A percentile compares a stretch with the other conserved stretches of the same genome.
These are phyloP conservation scores for Fusarium citri DNA, from an alignment of 2,329 filamentous ascomycete species.

Conservation along the genomic window DNA sequence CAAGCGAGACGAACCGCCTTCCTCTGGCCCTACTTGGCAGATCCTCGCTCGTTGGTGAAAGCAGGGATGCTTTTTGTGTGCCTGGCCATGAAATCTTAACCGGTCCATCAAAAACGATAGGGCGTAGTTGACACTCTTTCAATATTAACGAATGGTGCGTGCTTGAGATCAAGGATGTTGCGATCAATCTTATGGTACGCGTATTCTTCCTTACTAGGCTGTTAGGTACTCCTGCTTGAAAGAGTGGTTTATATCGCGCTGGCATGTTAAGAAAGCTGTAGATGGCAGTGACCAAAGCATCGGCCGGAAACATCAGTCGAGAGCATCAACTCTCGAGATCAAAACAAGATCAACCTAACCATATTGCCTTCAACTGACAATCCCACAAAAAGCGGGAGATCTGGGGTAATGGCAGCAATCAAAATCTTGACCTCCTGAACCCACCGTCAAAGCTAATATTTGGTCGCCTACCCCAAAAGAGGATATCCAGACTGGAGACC, in stretches of 20 bases:
- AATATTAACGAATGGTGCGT: conserved; percentile 7
- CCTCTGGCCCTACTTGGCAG: conserved; percentile 14
- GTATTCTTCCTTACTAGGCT: background rate
- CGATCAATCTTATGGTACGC: background rate
- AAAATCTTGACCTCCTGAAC: conserved; percentile 7
- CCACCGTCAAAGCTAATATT: conserved; percentile 25
- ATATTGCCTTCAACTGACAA: conserved; percentile 10
- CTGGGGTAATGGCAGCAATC: conserved; percentile 30
- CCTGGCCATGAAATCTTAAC: conserved; percentile 29
- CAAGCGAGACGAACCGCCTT: conserved; percentile 33
- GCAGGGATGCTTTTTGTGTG: conserved; percentile 30
- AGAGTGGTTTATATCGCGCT: background rate
- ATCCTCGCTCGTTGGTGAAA: conserved; percentile 17
- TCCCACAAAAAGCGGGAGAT: conserved; percentile 23
- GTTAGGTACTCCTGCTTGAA: background rate
- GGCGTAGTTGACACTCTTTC: conserved; percentile 30
- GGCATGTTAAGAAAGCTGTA: background rate
- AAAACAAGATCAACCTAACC: conserved; percentile 3
- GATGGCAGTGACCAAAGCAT: background rate
- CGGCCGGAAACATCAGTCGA: background rate
- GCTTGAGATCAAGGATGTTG: conserved; percentile 10
- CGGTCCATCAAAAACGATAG: conserved; percentile 17
- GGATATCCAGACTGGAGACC: conserved; percentile 2
- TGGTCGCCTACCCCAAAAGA: conserved; percentile 15
- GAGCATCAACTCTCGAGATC: background rate